These are phyloP conservation scores for Oxytropis ochrocephala DNA, from an alignment of 306 rosid species.

Conservation along the genomic window DNA sequence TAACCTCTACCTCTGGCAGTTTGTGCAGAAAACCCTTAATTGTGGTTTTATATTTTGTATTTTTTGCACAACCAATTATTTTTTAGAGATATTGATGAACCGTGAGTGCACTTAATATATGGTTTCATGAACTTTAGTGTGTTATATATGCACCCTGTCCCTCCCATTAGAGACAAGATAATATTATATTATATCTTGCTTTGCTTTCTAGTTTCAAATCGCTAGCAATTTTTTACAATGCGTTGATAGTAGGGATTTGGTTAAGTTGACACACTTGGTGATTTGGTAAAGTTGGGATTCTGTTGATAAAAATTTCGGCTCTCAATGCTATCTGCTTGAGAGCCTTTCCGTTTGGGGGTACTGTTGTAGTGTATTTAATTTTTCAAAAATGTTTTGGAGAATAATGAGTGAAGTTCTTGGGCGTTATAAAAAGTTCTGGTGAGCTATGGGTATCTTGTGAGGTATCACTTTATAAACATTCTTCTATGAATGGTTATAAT, in stretches of 20 bases:
- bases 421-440: too few species aligned
- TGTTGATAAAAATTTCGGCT: too few species aligned
- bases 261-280: background rate
- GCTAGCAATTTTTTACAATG: background rate
- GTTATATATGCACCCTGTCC: background rate
- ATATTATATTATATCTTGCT: background rate
- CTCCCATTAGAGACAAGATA: background rate
- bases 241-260: too few species aligned
- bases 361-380: too few species aligned
- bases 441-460: too few species aligned
- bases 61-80: constrained; percentile 5
- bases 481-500: too few species aligned
- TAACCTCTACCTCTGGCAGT: constrained; percentile 47
- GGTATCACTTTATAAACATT: too few species aligned
- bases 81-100: constrained; percentile 33
- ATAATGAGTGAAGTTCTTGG: too few species aligned
- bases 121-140: constrained; percentile 24
- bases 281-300: background rate
- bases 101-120: constrained; percentile 28
- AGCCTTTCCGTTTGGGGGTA: too few species aligned
- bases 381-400: too few species aligned
- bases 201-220: background rate
- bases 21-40: constrained; percentile 64
- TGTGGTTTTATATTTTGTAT: constrained; percentile 38
- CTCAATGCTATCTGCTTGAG: too few species aligned